Evolutionary conservation across 257 asterid genomes (phyloP).

Genomic region (Solanum neorickii): DNA sequence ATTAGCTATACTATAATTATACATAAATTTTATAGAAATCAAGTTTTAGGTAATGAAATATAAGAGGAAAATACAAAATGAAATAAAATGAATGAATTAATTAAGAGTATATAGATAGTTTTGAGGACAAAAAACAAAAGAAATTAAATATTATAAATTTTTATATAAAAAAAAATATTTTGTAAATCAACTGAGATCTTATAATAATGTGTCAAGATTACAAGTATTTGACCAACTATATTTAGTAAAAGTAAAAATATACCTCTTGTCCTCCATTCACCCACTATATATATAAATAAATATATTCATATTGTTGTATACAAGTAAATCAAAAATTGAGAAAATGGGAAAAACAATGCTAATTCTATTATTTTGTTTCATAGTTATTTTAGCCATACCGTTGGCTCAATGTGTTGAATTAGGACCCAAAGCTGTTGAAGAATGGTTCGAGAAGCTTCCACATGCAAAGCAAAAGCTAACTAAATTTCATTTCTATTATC

Average conservation of each 20-base stretch:
- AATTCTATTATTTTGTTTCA: not conserved
- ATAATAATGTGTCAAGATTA: not conserved
- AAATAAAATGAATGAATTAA: too few relatives aligned
- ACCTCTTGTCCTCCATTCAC: not conserved
- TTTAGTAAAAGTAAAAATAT: not conserved
- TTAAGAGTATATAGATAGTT: not conserved
- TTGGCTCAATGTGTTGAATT: not conserved
- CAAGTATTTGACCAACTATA: not conserved
- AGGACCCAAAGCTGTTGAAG: slow-evolving; percentile 11
- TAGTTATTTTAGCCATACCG: not conserved
- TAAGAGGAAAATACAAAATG: not conserved
- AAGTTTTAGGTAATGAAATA: too few relatives aligned
- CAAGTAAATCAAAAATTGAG: not conserved
- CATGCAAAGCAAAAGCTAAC: slow-evolving; percentile 8
- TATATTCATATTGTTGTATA: too few relatives aligned
- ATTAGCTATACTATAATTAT: too few relatives aligned
- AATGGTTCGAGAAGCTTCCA: slow-evolving; percentile 18
- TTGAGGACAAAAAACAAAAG: not conserved
- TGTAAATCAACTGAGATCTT: too few relatives aligned
- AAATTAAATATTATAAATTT: too few relatives aligned
- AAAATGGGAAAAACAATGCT: not conserved
- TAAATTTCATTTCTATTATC: slow-evolving; percentile 24
- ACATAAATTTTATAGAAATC: too few relatives aligned
- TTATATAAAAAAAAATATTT: too few relatives aligned
- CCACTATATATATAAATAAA: not conserved